A percentile compares a stretch with the other conserved stretches of the same genome.
Evolutionary conservation across 345 rosid genomes (phyloP).

Genomic region (Murraya paniculata): DNA sequence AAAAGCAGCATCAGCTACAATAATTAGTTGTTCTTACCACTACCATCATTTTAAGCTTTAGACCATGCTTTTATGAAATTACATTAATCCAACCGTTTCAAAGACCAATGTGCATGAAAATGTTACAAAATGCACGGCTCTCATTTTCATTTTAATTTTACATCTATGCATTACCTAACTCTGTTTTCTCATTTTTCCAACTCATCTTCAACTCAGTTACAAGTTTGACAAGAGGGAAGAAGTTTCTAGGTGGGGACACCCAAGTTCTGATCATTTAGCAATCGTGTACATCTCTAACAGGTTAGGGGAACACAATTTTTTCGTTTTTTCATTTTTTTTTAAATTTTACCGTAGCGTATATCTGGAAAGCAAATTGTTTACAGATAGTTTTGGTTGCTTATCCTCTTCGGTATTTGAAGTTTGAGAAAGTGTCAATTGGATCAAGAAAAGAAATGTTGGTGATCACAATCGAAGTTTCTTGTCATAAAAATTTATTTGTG

Average conservation of each 20-base stretch:
- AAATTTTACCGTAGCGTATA: constrained; percentile 9
- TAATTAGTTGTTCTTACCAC: neutral
- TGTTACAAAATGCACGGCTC: neutral
- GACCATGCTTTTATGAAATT: neutral
- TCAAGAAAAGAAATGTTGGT: constrained; percentile 19
- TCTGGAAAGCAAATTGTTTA: constrained; percentile 18
- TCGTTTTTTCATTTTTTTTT: neutral
- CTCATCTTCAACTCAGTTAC: constrained; percentile 29
- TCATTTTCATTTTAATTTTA: neutral
- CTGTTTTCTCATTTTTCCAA: constrained; percentile 10
- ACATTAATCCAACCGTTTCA: neutral
- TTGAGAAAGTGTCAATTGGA: neutral
- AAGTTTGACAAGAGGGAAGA: constrained; percentile 30
- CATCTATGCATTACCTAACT: neutral
- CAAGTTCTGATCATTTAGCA: constrained; percentile 20
- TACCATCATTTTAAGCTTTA: neutral
- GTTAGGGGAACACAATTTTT: constrained; percentile 41
- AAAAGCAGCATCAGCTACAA: neutral
- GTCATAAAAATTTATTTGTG: constrained; percentile 25
- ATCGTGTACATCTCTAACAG: constrained; percentile 27
- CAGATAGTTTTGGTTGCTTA: constrained; percentile 17
- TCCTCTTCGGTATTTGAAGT: constrained; percentile 4
- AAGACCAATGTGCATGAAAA: constrained; percentile 2
- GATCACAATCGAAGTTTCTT: constrained; percentile 16
- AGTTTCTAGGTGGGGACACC: constrained; percentile 25